Evolutionary conservation across 1,284 basidiomycete genomes (phyloP).

Genomic region (Ceratobasidium sp.): DNA sequence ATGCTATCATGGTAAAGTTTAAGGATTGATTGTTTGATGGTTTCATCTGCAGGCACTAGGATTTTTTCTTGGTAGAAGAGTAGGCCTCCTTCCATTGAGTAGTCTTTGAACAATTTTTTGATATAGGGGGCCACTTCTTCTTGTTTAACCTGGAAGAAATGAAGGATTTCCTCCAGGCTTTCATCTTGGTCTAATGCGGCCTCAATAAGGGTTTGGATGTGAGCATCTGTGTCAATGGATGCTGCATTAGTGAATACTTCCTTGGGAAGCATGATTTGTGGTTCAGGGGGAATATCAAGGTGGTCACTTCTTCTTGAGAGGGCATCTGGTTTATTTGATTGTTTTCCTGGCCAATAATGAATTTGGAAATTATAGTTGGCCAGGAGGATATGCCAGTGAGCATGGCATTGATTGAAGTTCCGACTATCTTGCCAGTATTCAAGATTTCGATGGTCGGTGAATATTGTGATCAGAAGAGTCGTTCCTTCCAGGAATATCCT

Average conservation of each 20-base stretch:
- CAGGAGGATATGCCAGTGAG: conserved; percentile 53
- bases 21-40: not conserved
- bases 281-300: not conserved
- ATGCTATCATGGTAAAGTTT: not conserved
- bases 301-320: conserved; percentile 54
- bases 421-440: conserved; percentile 51
- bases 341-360: conserved; percentile 47
- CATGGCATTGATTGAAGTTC: conserved; percentile 53
- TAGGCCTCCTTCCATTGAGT: not conserved
- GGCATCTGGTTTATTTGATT: conserved; percentile 53
- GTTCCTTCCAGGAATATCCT: conserved; percentile 51
- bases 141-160: not conserved
- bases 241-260: conserved; percentile 3
- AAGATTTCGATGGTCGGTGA: conserved; percentile 57
- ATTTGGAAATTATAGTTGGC: conserved; percentile 52
- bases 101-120: not conserved
- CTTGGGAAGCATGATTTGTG: not conserved
- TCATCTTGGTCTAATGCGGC: too few relatives aligned
- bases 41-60: not conserved
- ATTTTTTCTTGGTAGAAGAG: not conserved
- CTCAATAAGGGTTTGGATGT: too few relatives aligned
- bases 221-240: too few relatives aligned
- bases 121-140: not conserved
- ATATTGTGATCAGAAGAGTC: conserved; percentile 47
- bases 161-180: too few relatives aligned